Base-by-base conservation (phyloP, 2,329 filamentous ascomycete species). In the Hymenoscyphus albidus region DNA sequence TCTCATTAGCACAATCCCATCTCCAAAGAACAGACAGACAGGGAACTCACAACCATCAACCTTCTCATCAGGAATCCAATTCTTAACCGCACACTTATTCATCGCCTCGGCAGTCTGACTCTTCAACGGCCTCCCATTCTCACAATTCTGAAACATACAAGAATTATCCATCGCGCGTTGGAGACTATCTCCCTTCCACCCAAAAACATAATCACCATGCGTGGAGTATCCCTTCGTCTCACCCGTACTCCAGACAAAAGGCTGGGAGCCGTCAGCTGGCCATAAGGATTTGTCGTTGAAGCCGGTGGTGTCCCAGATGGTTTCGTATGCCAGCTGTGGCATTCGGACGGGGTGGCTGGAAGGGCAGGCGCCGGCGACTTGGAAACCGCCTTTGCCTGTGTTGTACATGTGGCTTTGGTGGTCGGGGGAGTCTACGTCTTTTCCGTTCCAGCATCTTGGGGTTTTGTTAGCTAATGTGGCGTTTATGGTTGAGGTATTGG, bases 261-360 rank as follows among this genome's bases (percentile, higher is more conserved):
- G 64, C 35, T 66, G 64, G 1, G 64, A 66, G 5, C 64, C 64
- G 42, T 66, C 64, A 7, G 59, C 60, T 3, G 64, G 64, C 64
- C 64, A 66, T 27, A 66, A 22, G 12, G 64, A 64, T 14, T 64
- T 63, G 35, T 68, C 64, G 39, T 66, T 68, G 55, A 68, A 68
- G 12, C 38, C 70, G 54, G 76, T 77, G 9, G 83, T 83, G 67
- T 80, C 75, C 79, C 81, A 88, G 64, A 83, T 80, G 63, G 84
- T 80, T 74, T 87, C 85, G 72, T 80, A 85, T 74, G 88, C 85
- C 65, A 88, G 76, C 13, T 83, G 84, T 44, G 84, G 79, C 42
- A 86, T 76, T 63, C 83, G 83, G 3, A 80, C 78, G 0, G 83
- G 84, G 69, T 85, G 82, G 2, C 78, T 74, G 2, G 73, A 18